A percentile compares a stretch with the other conserved stretches of the same genome.
phyloP scores from a whole-genome alignment of 257 asterid species.

The Ocimum tenuiflorum region DNA sequence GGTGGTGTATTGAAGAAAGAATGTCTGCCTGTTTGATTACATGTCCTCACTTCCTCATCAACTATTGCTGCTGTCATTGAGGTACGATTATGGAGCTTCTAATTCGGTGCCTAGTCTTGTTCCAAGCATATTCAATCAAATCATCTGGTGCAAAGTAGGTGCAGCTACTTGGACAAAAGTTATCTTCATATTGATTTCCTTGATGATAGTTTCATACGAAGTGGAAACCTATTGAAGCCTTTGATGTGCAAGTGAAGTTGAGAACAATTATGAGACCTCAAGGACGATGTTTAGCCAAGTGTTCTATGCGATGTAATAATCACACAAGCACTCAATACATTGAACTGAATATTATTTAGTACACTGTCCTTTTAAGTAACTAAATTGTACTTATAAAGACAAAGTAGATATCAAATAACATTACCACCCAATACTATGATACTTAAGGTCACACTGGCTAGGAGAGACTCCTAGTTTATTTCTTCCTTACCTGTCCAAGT shows the following conservation, averaged over 20 bases:
- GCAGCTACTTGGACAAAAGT: slow-evolving; percentile 9
- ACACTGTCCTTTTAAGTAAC: slow-evolving; percentile 20
- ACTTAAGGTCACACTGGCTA: slow-evolving; percentile 32
- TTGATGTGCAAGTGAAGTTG: not conserved
- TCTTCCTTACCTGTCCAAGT: slow-evolving; percentile 13
- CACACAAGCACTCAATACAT: slow-evolving; percentile 25
- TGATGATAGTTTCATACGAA: slow-evolving; percentile 10
- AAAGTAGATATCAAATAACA: slow-evolving; percentile 9
- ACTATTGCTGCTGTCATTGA: slow-evolving; percentile 21
- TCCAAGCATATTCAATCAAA: slow-evolving; percentile 9
- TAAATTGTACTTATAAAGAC: slow-evolving; percentile 14
- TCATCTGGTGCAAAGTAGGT: slow-evolving; percentile 1
- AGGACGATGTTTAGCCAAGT: slow-evolving; percentile 1
- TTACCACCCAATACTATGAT: slow-evolving; percentile 17
- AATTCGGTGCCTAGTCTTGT: not conserved
- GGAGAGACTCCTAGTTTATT: slow-evolving; percentile 38
- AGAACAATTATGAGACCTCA: slow-evolving; percentile 1
- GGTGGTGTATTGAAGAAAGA: slow-evolving; percentile 66
- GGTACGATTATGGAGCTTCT: slow-evolving; percentile 26
- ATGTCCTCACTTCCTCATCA: slow-evolving; percentile 20
- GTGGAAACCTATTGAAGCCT: slow-evolving; percentile 14
- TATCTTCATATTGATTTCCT: slow-evolving; percentile 9
- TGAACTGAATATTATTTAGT: slow-evolving; percentile 17
- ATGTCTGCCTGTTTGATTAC: slow-evolving; percentile 30
- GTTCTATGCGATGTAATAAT: slow-evolving; percentile 12